These are phyloP conservation scores for Solanum sparsipilum DNA, from an alignment of 257 asterid genomes.

Conservation along the genomic window DNA sequence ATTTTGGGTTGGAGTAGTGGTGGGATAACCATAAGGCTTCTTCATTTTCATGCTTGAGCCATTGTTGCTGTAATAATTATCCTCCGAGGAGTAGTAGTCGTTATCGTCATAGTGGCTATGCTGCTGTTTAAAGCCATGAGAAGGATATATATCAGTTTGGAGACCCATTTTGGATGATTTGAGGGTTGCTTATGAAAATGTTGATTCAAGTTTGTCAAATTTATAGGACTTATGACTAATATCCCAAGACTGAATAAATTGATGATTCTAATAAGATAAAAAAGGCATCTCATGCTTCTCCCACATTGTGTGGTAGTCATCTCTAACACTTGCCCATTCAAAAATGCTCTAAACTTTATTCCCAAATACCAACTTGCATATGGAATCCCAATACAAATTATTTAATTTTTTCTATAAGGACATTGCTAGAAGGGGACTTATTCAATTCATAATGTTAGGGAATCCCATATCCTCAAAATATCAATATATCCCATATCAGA, in stretches of 20 bases:
- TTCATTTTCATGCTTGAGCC: neutral
- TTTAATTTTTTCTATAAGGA: neutral
- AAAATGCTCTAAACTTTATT: neutral
- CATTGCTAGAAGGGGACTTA: neutral
- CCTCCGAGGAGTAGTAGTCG: neutral
- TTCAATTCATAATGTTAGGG: neutral
- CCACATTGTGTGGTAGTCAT: neutral
- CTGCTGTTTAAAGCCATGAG: neutral
- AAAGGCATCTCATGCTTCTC: neutral
- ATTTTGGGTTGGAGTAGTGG: neutral
- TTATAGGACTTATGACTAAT: neutral
- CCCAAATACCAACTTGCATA: neutral
- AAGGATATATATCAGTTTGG: neutral
- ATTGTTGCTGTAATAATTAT: neutral
- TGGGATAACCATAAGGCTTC: neutral
- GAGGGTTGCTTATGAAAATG: neutral
- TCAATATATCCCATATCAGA: neutral
- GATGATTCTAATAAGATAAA: neutral
- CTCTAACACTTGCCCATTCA: neutral
- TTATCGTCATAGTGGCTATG: neutral
- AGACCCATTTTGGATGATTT: neutral
- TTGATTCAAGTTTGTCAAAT: neutral
- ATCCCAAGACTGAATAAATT: neutral
- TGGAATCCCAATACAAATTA: neutral
- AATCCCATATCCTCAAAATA: neutral